Evolutionary conservation across 352 stramenopile genomes (phyloP).

Genomic region (Thalassiosira mediterranea): DNA sequence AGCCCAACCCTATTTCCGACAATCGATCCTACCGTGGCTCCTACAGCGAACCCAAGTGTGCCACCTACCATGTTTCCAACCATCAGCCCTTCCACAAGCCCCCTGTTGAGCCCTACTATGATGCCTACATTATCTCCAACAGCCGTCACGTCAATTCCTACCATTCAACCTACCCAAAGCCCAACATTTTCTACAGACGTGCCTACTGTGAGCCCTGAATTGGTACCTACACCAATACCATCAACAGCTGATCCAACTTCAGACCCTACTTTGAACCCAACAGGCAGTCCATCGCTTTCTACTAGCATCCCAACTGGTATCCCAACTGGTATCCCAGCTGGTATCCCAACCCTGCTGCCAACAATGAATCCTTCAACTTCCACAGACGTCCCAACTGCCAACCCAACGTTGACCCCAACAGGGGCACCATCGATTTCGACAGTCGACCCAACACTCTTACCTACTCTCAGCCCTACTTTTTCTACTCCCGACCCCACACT

Average conservation of each 20-base stretch:
- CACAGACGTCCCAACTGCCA: not conserved
- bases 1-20: not conserved
- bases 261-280: no score
- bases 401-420: not conserved
- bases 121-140: not conserved
- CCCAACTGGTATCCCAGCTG: no score
- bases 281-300: no score
- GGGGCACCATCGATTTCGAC: not conserved
- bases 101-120: not conserved
- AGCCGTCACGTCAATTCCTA: no score
- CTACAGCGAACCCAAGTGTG: not conserved
- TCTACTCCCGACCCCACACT: not conserved
- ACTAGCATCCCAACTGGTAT: no score
- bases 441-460: not conserved
- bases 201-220: no score
- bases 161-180: no score
- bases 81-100: not conserved
- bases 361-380: not conserved
- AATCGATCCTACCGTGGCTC: not conserved
- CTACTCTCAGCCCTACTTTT: not conserved
- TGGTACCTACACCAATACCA: no score
- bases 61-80: not conserved
- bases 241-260: no score
- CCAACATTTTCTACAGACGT: no score
- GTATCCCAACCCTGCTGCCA: not conserved